phyloP scores from a whole-genome alignment of 495 filamentous ascomycete genomes.

The Podospora appendiculata region DNA sequence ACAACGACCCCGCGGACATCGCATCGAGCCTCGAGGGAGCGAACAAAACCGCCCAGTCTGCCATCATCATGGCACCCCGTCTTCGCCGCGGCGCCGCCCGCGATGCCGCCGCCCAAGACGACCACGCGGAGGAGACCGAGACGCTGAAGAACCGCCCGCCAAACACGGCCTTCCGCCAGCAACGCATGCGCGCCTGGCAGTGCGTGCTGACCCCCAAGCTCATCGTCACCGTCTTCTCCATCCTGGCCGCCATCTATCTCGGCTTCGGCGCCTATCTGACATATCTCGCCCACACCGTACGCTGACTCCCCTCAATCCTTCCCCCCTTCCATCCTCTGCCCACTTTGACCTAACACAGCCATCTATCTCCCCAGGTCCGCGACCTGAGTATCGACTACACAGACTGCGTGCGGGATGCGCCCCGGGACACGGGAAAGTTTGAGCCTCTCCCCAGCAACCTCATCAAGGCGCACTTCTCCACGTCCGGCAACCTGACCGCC shows the following conservation, averaged over 20 bases:
- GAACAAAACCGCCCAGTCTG: neutral
- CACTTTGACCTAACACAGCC: constrained; percentile 8
- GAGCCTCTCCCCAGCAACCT: constrained; percentile 44
- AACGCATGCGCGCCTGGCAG: constrained; percentile 31
- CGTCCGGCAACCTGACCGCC: constrained; percentile 21
- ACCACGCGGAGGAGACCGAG: constrained; percentile 9
- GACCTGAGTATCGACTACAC: constrained; percentile 89
- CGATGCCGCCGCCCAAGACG: constrained; percentile 14
- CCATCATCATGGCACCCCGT: constrained; percentile 23
- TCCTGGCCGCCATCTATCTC: constrained; percentile 26
- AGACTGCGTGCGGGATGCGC: constrained; percentile 52
- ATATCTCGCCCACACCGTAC: constrained; percentile 25
- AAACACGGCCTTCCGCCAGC: constrained; percentile 29
- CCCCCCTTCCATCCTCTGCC: neutral
- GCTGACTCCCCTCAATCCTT: neutral
- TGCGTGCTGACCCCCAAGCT: constrained; percentile 30
- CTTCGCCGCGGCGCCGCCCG: constrained; percentile 21
- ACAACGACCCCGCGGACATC: neutral
- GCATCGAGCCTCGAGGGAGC: neutral
- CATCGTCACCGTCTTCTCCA: constrained; percentile 28
- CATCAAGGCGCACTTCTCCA: constrained; percentile 61
- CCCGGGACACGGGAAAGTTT: constrained; percentile 34
- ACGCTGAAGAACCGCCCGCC: constrained; percentile 27
- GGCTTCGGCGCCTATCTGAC: constrained; percentile 27
- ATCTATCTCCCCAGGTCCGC: constrained; percentile 60